Evolutionary conservation across 169 alveolate species (phyloP).

Genomic region (Plasmodium knowlesi): DNA sequence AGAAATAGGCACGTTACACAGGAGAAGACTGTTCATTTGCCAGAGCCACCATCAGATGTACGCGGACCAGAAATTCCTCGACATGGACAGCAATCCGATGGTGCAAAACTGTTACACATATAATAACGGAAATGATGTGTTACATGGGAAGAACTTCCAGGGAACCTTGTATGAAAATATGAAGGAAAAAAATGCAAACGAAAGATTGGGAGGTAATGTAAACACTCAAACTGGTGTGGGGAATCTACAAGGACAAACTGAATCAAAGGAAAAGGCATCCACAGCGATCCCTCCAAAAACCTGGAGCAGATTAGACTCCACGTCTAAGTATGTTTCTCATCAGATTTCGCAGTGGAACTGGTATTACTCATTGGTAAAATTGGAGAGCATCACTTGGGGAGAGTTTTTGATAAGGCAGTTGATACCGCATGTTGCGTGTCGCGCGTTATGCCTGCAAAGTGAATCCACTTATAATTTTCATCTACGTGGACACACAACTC

Average conservation of each 20-base stretch:
- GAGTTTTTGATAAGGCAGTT: not conserved
- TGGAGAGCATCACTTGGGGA: not conserved
- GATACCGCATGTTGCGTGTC: too few relatives aligned
- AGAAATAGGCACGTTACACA: not conserved
- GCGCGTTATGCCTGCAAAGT: not conserved
- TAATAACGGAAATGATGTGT: not conserved
- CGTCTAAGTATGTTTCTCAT: slow-evolving; percentile 77
- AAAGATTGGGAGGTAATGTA: slow-evolving; percentile 14
- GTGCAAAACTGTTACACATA: not conserved
- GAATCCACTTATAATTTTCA: not conserved
- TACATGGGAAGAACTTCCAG: not conserved
- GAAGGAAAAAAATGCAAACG: not conserved
- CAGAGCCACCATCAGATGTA: slow-evolving; percentile 52
- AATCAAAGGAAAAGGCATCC: slow-evolving; percentile 29
- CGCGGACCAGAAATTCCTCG: not conserved
- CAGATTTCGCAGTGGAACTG: slow-evolving; percentile 88
- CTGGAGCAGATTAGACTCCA: slow-evolving; percentile 82
- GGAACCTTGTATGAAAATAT: not conserved
- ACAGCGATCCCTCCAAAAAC: slow-evolving; percentile 69
- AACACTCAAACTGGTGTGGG: slow-evolving; percentile 56
- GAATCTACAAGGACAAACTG: slow-evolving; percentile 42
- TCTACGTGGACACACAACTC: not conserved
- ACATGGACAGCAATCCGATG: not conserved
- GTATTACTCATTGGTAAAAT: slow-evolving; percentile 82
- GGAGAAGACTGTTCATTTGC: slow-evolving; percentile 1